Evolutionary conservation across 805 yeast species (phyloP).

Genomic region (Teunomyces pallodes): DNA sequence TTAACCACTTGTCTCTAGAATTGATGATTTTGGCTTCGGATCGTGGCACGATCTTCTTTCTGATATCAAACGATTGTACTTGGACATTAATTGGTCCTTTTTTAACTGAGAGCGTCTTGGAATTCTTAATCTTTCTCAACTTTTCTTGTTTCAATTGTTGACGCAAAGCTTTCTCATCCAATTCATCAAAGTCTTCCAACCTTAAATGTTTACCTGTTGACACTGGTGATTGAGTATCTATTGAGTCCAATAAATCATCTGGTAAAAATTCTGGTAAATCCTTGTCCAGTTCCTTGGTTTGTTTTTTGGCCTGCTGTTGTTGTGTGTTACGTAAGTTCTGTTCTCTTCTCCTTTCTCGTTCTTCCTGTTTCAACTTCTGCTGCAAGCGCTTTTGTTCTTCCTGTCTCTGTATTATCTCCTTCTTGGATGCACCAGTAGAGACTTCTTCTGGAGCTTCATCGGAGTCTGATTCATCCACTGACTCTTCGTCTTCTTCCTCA

Average conservation of each 20-base stretch:
- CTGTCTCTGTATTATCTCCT: slow-evolving; percentile 24
- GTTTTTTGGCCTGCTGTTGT: slow-evolving; percentile 34
- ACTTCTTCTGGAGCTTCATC: slow-evolving; percentile 48
- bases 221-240: slow-evolving; percentile 11
- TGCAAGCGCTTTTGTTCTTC: slow-evolving; percentile 20
- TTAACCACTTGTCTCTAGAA: slow-evolving; percentile 38
- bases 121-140: slow-evolving; percentile 23
- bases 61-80: slow-evolving; percentile 23
- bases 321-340: slow-evolving; percentile 29
- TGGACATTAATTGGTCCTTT: slow-evolving; percentile 43
- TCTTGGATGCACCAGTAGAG: slow-evolving; percentile 28
- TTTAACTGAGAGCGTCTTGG: slow-evolving; percentile 24
- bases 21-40: slow-evolving; percentile 32
- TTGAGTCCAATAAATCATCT: slow-evolving; percentile 33
- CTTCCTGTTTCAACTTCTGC: slow-evolving; percentile 23
- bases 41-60: slow-evolving; percentile 31
- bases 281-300: slow-evolving; percentile 14
- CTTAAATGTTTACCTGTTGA: slow-evolving; percentile 27
- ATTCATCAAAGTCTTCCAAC: slow-evolving; percentile 32
- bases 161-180: slow-evolving; percentile 23
- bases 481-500: slow-evolving; percentile 11
- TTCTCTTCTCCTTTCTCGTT: slow-evolving; percentile 36
- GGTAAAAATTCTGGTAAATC: slow-evolving; percentile 43
- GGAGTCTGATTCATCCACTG: slow-evolving; percentile 17
- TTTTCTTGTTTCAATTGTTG: slow-evolving; percentile 34